Base-by-base conservation (phyloP, 2,329 filamentous ascomycete genomes). In the Pseudocercospora fuligena region DNA sequence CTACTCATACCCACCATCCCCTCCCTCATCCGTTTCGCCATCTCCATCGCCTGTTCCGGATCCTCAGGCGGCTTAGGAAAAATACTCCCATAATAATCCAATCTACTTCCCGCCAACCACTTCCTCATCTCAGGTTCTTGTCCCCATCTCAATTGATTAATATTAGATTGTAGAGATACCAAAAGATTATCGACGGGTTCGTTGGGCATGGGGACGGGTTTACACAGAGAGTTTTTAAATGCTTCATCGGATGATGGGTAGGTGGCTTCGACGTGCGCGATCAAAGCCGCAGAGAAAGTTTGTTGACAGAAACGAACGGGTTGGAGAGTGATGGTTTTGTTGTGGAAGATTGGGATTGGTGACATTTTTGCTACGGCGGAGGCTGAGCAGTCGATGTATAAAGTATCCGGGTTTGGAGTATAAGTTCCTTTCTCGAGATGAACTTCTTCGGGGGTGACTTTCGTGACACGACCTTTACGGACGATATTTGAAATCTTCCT, bases 221-320 rank as follows among this genome's bases (percentile, higher is more conserved):
- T 54, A 31, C 62, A 67, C 1, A 72, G 65, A 1, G 54, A 40
- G 57, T 72, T 72, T 29, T 69, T 72, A 6, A 46, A 6, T 3
- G 51, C 21, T 16, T 68, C 64, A 23, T 66, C 36, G 1, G 11
- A n/a, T 5, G 51, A 54, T 8, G 25, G 5, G 59, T 71, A 70
- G 1, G 66, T 47, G 14, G 61, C 51, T 53, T 70, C 70, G 6
- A 71, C 59, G 31, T 72, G 69, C 6, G 66, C 69, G 56, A 72
- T 71, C 29, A 72, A 63, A 5, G 69, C 70, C 2, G 69, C 69
- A 19, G 67, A 70, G 66, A 72, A 70, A 5, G 69, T 66, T 47
- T 70, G 69, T 59, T 71, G 70, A 36, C 70, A 72, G 51, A 60
- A 65, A 2, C 70, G 67, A 1, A 72, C 68, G 1, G 70, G 64